These are phyloP conservation scores for Solanum bukasovii DNA, from an alignment of 257 asterid genomes.

Conservation along the genomic window DNA sequence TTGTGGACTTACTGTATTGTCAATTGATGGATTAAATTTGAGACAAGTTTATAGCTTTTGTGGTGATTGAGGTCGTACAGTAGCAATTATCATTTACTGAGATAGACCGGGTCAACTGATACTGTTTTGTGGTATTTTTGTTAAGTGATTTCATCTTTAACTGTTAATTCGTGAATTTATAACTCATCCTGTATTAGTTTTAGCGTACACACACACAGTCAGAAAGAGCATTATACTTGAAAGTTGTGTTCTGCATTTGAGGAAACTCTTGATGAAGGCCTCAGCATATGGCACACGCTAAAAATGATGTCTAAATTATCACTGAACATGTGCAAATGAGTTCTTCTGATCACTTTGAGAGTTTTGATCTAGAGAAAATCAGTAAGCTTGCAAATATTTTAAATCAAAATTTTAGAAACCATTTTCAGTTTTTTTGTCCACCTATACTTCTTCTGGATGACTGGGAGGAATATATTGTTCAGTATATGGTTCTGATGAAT, in stretches of 20 bases:
- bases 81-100: background rate
- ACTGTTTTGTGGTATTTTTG: background rate
- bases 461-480: background rate
- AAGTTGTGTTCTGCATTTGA: background rate
- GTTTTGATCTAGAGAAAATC: background rate
- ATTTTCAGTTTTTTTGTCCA: background rate
- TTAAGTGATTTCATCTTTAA: background rate
- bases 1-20: background rate
- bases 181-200: background rate
- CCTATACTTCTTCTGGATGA: background rate
- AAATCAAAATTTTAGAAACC: background rate
- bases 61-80: background rate
- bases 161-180: background rate
- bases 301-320: background rate
- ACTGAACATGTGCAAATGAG: background rate
- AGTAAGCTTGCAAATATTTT: background rate
- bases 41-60: background rate
- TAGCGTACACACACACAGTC: background rate
- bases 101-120: background rate
- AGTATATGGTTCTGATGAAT: background rate
- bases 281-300: background rate
- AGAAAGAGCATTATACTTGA: background rate
- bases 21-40: background rate
- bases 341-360: background rate
- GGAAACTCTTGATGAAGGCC: background rate